Base-by-base conservation (phyloP, 2,329 filamentous ascomycete genomes). In the Alternaria tenuissima region DNA sequence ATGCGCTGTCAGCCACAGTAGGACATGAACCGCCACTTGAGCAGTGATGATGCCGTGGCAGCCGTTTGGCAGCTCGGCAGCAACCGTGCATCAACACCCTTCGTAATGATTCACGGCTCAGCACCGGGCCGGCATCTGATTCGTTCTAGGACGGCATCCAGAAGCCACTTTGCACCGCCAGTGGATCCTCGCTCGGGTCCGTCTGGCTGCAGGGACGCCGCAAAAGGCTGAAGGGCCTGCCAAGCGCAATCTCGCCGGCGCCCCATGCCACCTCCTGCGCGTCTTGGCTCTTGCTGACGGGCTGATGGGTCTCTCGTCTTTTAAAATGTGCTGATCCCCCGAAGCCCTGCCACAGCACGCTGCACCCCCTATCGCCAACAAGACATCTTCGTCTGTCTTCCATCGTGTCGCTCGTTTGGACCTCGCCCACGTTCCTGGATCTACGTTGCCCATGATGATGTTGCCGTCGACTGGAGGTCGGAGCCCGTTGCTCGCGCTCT, bases 401-500 rank as follows among this genome's bases (percentile, higher is more conserved):
- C 32, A 28, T 53, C 20, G 56, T 56, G 59, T 61, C 62, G 43
- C 59, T 65, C 47, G 47, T 61, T 59, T 49, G 43, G 61, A 34
- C 26, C 55, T 41, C 30, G n/a, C 51, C 46, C 52, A 34, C 49
- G 44, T 22, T 60, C 41, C 43, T 44, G 52, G 54, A 56, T 18
- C 26, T 52, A 34, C 58, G 55, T 53, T 52, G 46, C 43, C 52
- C 60, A 70, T 51, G 57, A 74, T 69, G 64, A 75, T 77, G 74
- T 61, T 76, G 60, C 67, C 74, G 24, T 64, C 71, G 52, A 61
- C 67, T 44, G 73, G 73, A 59, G 67, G 72, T 52, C 73, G 74
- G 44, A 74, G 68, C 59, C 74, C 74, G 53, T 64, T 78, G 52
- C 70, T 76, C 42, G 63, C 63, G 49, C 69, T 78, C 32, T 72